These are phyloP conservation scores for Elaeagnus macrophylla DNA, from an alignment of 306 rosid genomes.

Conservation along the genomic window DNA sequence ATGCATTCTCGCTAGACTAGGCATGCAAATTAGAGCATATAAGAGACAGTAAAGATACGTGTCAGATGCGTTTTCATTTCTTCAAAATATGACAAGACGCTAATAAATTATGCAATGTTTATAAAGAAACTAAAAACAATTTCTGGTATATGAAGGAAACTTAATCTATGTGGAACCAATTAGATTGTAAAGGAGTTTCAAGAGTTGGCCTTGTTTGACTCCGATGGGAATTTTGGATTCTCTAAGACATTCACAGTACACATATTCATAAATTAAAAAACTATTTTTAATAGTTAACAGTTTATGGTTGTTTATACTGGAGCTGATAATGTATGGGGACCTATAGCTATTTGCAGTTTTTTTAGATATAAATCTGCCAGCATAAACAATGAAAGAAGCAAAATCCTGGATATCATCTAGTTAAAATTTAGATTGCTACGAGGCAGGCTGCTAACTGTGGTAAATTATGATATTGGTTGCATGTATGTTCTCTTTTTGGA, in stretches of 20 bases:
- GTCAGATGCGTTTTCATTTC: background rate
- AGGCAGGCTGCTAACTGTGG: background rate
- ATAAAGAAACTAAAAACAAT: background rate
- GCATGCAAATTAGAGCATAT: background rate
- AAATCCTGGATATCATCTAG: too few relatives aligned
- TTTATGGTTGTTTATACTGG: too few relatives aligned
- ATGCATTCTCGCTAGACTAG: background rate
- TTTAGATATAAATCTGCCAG: too few relatives aligned
- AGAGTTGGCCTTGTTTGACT: too few relatives aligned
- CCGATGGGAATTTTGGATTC: too few relatives aligned
- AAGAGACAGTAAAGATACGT: background rate
- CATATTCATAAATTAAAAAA: too few relatives aligned
- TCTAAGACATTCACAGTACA: too few relatives aligned
- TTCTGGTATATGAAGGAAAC: background rate
- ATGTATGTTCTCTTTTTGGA: slow-evolving; percentile 8
- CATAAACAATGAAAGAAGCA: too few relatives aligned
- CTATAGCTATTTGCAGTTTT: too few relatives aligned
- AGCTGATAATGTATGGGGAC: too few relatives aligned
- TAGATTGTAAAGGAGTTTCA: background rate
- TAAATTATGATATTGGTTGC: background rate
- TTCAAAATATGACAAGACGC: background rate
- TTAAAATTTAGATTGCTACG: background rate
- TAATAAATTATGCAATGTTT: background rate
- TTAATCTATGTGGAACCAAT: too few relatives aligned
- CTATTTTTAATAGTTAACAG: too few relatives aligned